Evolutionary conservation across 2,329 filamentous ascomycete species (phyloP).

Genomic region (Trichoderma asperellum): DNA sequence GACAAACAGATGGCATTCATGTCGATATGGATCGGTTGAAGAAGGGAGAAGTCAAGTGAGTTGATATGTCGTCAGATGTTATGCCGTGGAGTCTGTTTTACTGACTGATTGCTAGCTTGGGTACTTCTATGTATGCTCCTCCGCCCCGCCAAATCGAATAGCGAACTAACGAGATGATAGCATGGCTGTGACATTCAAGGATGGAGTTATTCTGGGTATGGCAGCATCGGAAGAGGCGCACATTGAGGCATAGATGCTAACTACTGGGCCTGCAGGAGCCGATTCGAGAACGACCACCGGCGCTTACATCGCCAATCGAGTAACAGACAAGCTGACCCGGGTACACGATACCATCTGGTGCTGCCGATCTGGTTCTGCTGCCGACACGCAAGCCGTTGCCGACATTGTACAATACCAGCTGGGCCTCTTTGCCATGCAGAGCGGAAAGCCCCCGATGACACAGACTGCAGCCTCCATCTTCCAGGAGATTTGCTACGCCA

Average conservation of each 20-base stretch:
- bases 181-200: constrained; percentile 99
- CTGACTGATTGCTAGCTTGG: constrained; percentile 66
- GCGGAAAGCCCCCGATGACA: constrained; percentile 88
- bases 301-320: constrained; percentile 97
- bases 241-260: constrained; percentile 29
- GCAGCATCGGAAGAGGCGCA: not conserved
- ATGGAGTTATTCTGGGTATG: constrained; percentile 88
- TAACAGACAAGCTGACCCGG: constrained; percentile 98
- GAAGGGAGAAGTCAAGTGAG: constrained; percentile 98
- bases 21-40: constrained; percentile 98
- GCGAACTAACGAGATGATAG: constrained; percentile 51
- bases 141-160: constrained; percentile 32
- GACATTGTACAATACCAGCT: constrained; percentile 98
- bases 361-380: constrained; percentile 95
- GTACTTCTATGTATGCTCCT: constrained; percentile 86
- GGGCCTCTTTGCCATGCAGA: constrained; percentile 86
- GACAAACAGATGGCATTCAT: constrained; percentile 87
- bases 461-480: constrained; percentile 95
- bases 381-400: constrained; percentile 95
- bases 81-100: constrained; percentile 6
- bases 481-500: constrained; percentile 96
- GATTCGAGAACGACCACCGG: constrained; percentile 98
- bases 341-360: constrained; percentile 99
- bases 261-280: constrained; percentile 60
- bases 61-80: constrained; percentile 30